Percentiles rank a stretch among this genome's conserved stretches.
Evolutionary conservation across 2,329 filamentous ascomycete genomes (phyloP).

Genomic region (Pseudogymnoascus sp.): DNA sequence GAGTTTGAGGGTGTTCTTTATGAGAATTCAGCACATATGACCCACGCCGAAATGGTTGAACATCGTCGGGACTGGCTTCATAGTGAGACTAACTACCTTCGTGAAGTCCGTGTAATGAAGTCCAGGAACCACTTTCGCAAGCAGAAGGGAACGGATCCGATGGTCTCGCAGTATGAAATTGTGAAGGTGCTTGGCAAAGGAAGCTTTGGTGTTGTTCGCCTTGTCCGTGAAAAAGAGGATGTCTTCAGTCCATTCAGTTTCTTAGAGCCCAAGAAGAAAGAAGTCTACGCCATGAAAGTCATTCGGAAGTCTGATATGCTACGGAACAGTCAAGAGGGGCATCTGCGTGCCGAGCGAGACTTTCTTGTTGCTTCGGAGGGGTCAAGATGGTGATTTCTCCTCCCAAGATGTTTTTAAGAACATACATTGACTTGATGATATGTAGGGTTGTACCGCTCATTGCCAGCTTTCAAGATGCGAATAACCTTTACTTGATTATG

Average conservation of each 20-base stretch:
- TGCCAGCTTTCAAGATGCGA: constrained; percentile 79
- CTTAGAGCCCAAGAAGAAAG: constrained; percentile 34
- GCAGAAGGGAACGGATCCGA: constrained; percentile 39
- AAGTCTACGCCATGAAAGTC: constrained; percentile 93
- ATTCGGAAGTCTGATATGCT: constrained; percentile 94
- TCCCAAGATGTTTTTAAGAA: neutral
- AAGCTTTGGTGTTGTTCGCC: constrained; percentile 85
- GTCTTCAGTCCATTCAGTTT: constrained; percentile 21
- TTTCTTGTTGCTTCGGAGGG: constrained; percentile 83
- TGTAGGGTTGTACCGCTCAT: constrained; percentile 76
- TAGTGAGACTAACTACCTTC: constrained; percentile 68
- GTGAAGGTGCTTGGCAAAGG: constrained; percentile 83
- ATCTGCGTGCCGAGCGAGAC: constrained; percentile 84
- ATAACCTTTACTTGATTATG: constrained; percentile 89
- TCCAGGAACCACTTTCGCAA: constrained; percentile 41
- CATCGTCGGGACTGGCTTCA: constrained; percentile 53
- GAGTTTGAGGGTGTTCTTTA: constrained; percentile 61
- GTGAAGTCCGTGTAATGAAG: constrained; percentile 66
- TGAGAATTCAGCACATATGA: constrained; percentile 37
- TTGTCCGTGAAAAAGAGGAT: constrained; percentile 64
- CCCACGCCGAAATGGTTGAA: constrained; percentile 48
- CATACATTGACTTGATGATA: constrained; percentile 12
- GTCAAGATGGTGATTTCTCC: constrained; percentile 60
- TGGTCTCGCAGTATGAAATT: constrained; percentile 66
- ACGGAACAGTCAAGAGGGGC: constrained; percentile 82